Evolutionary conservation across 139 green algal species (phyloP).

Genomic region (Chlamydomonas sp.): DNA sequence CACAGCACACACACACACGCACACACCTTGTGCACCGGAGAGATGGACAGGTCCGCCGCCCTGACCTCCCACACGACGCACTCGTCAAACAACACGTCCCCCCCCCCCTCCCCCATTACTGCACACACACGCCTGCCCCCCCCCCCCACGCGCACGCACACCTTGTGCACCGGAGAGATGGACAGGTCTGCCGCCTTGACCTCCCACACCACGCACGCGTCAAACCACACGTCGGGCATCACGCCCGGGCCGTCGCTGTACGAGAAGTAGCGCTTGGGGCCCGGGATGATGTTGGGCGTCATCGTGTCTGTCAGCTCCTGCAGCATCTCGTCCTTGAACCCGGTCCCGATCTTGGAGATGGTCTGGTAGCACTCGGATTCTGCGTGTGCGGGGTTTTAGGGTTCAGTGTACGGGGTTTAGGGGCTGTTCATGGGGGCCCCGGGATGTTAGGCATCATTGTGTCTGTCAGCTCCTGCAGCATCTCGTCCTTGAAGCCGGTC

Average conservation of each 20-base stretch:
- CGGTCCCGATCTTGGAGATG: slow-evolving; percentile 94
- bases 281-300: slow-evolving; percentile 50
- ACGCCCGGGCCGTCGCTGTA: slow-evolving; percentile 60
- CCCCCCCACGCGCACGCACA: slow-evolving; percentile 74
- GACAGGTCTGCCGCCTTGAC: slow-evolving; percentile 95
- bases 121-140: no score
- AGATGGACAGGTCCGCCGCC: slow-evolving; percentile 92
- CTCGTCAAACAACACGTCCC: slow-evolving; percentile 93
- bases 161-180: slow-evolving; percentile 84
- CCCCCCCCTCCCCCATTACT: no score
- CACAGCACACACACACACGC: slow-evolving; percentile 69
- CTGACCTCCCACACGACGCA: slow-evolving; percentile 90
- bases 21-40: slow-evolving; percentile 81
- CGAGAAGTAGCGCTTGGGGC: slow-evolving; percentile 29
- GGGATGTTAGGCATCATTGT: slow-evolving; percentile 47
- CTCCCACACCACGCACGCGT: slow-evolving; percentile 76
- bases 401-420: neutral
- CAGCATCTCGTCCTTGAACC: slow-evolving; percentile 72
- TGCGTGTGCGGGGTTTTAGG: neutral
- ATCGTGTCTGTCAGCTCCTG: slow-evolving; percentile 60
- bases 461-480: slow-evolving; percentile 49
- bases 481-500: slow-evolving; percentile 85
- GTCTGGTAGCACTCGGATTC: slow-evolving; percentile 31
- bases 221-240: slow-evolving; percentile 91
- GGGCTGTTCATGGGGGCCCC: slow-evolving; percentile 34